Evolutionary conservation across 345 rosid species (phyloP).

Genomic region (Dipteronia sinensis): DNA sequence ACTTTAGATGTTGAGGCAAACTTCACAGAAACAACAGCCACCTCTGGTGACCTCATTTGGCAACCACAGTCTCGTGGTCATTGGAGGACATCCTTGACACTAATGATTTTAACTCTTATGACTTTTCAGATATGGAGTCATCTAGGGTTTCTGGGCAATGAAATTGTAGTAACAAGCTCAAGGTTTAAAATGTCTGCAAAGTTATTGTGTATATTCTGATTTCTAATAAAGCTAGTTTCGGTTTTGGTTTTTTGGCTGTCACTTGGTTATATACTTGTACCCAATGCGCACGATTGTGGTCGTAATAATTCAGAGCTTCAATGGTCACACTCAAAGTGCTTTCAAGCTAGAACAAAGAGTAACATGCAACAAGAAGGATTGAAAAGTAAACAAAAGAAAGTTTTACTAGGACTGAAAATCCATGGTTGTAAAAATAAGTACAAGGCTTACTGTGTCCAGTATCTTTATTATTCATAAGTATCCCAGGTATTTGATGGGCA

Average conservation of each 20-base stretch:
- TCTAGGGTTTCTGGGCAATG: not conserved
- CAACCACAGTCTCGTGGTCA: slow-evolving; percentile 13
- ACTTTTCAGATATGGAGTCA: slow-evolving; percentile 15
- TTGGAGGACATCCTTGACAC: slow-evolving; percentile 19
- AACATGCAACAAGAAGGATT: not conserved
- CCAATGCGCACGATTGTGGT: too few relatives aligned
- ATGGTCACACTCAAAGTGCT: too few relatives aligned
- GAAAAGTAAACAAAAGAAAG: not conserved
- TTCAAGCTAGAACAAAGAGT: not conserved
- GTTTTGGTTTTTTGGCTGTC: too few relatives aligned
- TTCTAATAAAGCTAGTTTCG: not conserved
- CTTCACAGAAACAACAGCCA: too few relatives aligned
- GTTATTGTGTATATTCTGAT: not conserved
- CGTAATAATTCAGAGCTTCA: too few relatives aligned
- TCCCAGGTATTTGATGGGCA: too few relatives aligned
- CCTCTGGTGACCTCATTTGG: not conserved
- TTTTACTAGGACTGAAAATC: not conserved
- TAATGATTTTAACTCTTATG: slow-evolving; percentile 1
- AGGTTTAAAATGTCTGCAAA: not conserved
- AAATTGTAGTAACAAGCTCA: not conserved
- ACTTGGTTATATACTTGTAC: too few relatives aligned
- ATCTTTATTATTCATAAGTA: too few relatives aligned
- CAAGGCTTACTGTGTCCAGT: slow-evolving; percentile 12
- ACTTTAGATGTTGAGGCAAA: not conserved
- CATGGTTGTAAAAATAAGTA: slow-evolving; percentile 9